Evolutionary conservation across 805 yeast species (phyloP), one percentile per base, ranked within the genome.

Genomic region (Saturnispora silvae): DNA sequence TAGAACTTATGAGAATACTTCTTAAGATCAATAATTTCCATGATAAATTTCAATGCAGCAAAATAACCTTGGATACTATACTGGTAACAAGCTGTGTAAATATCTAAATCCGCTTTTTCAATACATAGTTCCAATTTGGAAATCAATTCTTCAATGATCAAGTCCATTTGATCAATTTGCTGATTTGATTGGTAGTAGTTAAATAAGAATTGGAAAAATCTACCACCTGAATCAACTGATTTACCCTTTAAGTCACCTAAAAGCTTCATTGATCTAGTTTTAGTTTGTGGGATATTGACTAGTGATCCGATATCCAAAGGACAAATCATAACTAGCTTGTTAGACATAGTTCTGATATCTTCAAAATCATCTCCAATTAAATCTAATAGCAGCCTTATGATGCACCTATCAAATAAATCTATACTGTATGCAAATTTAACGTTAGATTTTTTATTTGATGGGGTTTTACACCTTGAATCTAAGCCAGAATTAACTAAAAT

Each of bases 151-250:
- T 47, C 45, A 18, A 68, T 47, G 31, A 59, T 65, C 18, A 31
- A 39, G 2, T 34, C 22, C 31, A 59, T 50, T 20, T 45, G 45
- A 7, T 23, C 35, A 2, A 40, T 11, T 3, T 50, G 37, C 24
- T 48, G 43, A 2, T 45, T 38, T 6, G 28, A 25, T 44, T 57
- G 52, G 34, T 62, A 56, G 40, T 65, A 49, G 40, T 47, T 45
- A 33, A 65, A 65, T 15, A 78, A 42, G 49, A 76, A 67, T 48
- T 71, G 73, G 20, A 81, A 59, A 13, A 77, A 61, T 28, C 76
- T 69, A 0, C 95, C 86, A 7, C 87, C 95, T 18, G 83, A 78
- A 41, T 86, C 96, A 31, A 82, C 77, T 40, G 67, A 73, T 37
- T 86, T 73, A 27, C 79, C 75, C 55, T 61, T 67, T 44, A 70